Evolutionary conservation across 192 early-diverging fungal species (phyloP), one percentile per base, ranked within the genome.

Genomic region (Rhizophagus clarus): DNA sequence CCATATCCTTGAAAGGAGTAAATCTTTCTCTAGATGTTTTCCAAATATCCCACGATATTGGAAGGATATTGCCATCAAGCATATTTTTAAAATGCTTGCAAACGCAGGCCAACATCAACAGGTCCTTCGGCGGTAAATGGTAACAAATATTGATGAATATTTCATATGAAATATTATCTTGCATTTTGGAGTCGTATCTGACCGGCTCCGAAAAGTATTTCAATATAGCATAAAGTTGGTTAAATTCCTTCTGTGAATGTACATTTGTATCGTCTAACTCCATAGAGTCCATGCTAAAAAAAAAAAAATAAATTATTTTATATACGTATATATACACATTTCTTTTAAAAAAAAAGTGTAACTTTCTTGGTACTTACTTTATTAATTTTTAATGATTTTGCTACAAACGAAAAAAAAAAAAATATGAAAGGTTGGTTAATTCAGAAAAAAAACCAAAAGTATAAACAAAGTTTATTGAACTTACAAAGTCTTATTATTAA

Each of bases 31-130:
- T 31, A 40, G 68, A 70, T 9, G 68, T 2, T 42, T 70, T 70
- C 68, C 68, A 70, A 34, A 70, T 70, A n/a, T 70, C 68, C 32
- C 32, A 70, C 10, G 32, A 70, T 15, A 70, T 70, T 10, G 20
- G 0, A 7, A 70, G 24, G 8, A 70, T 37, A 9, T 42, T 34
- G 3, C 31, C 68, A 40, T 70, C 32, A n/a, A 70, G 34, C 68
- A 70, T 70, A 34, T 70, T 70, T 22, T 7, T 34, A 40, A 70
- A 70, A 34, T 70, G 31, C n/a, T 70, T 70, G 68, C 68, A 70
- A 31, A 70, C 68, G 24, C 68, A 70, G 11, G 68, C 29, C 34
- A 70, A 37, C 68, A 70, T 70, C 10, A 70, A 34, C 9, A 70
- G n/a, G 24, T 70, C 68, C 15, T 40, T 31, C n/a, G 68, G 68